phyloP scores from a whole-genome alignment of 257 asterid genomes.

The Solanum okadae region DNA sequence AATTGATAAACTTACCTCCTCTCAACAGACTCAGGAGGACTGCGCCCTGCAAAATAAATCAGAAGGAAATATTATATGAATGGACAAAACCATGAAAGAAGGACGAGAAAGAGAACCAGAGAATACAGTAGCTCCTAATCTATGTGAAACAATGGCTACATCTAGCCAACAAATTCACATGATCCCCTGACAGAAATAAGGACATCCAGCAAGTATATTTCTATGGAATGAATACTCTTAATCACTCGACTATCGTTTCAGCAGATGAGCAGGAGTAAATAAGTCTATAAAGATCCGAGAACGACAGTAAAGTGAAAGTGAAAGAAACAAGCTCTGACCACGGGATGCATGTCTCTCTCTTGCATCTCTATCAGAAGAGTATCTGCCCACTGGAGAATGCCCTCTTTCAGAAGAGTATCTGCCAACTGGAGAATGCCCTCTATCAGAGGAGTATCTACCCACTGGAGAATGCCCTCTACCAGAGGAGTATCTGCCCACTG shows the following conservation, averaged over 20 bases:
- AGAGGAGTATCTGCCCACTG: constrained; percentile 38
- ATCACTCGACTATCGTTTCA: not conserved
- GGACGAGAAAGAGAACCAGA: not conserved
- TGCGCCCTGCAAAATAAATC: constrained; percentile 39
- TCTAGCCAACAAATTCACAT: not conserved
- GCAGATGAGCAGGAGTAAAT: not conserved
- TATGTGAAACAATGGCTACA: not conserved
- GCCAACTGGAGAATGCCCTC: constrained; percentile 64
- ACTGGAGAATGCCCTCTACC: constrained; percentile 59
- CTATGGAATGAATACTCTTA: not conserved
- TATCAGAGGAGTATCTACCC: constrained; percentile 26
- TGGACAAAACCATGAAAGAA: not conserved
- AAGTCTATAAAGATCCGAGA: not conserved
- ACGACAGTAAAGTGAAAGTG: not conserved
- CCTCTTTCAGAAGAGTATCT: constrained; percentile 33
- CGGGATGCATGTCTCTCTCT: constrained; percentile 74
- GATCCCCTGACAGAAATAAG: not conserved
- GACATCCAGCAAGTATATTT: not conserved
- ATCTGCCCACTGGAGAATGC: constrained; percentile 57
- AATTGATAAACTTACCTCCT: constrained; percentile 35
- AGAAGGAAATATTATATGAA: not conserved
- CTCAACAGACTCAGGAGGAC: constrained; percentile 38
- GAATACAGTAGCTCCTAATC: not conserved
- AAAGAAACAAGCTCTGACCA: constrained; percentile 35
- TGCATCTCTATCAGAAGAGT: constrained; percentile 17